Evolutionary conservation across 768 basidiomycete genomes (phyloP).

Genomic region (Artomyces pyxidatus): DNA sequence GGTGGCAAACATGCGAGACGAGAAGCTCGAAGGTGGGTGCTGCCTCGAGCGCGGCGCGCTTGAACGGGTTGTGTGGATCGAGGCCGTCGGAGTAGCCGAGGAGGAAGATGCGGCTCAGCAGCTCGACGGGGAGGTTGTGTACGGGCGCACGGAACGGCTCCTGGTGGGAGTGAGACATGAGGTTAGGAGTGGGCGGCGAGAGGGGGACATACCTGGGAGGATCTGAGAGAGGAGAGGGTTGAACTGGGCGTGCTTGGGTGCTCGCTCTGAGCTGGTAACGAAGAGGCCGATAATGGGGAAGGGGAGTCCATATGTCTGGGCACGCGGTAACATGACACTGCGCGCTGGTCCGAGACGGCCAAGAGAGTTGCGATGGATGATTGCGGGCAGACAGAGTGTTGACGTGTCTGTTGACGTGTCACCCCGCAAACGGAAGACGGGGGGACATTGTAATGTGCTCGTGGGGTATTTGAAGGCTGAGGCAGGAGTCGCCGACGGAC

Average conservation of each 20-base stretch:
- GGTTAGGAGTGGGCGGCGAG: not conserved
- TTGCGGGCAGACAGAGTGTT: too few species aligned
- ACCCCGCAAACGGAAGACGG: too few species aligned
- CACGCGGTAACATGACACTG: not conserved
- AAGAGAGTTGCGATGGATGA: conserved; percentile 2
- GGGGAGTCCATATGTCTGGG: not conserved
- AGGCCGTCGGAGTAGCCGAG: conserved; percentile 39
- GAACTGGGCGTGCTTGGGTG: too few species aligned
- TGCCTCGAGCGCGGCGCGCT: conserved; percentile 32
- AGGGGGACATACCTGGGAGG: not conserved
- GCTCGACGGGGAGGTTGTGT: conserved; percentile 25
- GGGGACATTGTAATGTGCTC: too few species aligned
- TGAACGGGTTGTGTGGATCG: conserved; percentile 38
- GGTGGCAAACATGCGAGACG: conserved; percentile 49
- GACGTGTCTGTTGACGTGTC: too few species aligned
- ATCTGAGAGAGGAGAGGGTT: too few species aligned
- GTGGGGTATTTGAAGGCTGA: too few species aligned
- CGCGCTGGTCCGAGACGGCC: not conserved
- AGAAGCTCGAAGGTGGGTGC: conserved; percentile 42
- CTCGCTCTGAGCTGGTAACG: too few species aligned
- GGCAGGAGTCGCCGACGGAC: too few species aligned
- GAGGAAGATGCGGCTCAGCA: conserved; percentile 35
- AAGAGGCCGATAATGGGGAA: too few species aligned
- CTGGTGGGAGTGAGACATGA: not conserved
- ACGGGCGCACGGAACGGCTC: not conserved